Percentiles rank a stretch among this genome's conserved stretches.
phyloP scores from a whole-genome alignment of 2,329 filamentous ascomycete species.

The Rhynchosporium agropyri region DNA sequence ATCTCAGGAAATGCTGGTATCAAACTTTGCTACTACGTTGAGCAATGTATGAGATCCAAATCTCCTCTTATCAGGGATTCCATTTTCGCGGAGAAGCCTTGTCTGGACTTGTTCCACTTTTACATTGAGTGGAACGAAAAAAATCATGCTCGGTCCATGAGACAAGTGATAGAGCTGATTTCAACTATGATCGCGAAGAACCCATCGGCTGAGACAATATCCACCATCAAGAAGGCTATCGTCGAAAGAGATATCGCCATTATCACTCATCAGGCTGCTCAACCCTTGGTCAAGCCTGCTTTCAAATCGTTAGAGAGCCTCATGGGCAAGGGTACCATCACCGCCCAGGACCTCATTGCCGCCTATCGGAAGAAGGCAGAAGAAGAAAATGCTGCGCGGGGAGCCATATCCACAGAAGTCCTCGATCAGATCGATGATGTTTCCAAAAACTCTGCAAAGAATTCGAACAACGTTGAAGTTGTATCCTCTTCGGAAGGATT shows the following conservation, averaged over 20 bases:
- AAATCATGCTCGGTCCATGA: constrained; percentile 65
- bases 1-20: constrained; percentile 60
- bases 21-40: constrained; percentile 64
- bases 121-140: constrained; percentile 70
- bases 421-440: no score
- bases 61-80: constrained; percentile 49
- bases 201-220: constrained; percentile 47
- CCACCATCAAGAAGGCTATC: constrained; percentile 50
- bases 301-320: constrained; percentile 69
- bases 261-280: constrained; percentile 61
- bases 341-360: constrained; percentile 36
- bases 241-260: constrained; percentile 59
- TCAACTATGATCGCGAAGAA: constrained; percentile 55
- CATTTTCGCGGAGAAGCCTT: constrained; percentile 55
- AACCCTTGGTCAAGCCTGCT: constrained; percentile 68
- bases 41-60: constrained; percentile 57
- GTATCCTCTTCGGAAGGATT: not conserved
- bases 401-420: not conserved
- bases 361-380: constrained; percentile 19
- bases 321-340: constrained; percentile 61
- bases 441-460: not conserved
- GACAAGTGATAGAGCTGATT: constrained; percentile 61
- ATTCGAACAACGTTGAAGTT: not conserved
- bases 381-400: not conserved
- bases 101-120: constrained; percentile 58